Conservation (phyloP, 2,329 filamentous ascomycete genomes). For the Penicillium sp. region DNA sequence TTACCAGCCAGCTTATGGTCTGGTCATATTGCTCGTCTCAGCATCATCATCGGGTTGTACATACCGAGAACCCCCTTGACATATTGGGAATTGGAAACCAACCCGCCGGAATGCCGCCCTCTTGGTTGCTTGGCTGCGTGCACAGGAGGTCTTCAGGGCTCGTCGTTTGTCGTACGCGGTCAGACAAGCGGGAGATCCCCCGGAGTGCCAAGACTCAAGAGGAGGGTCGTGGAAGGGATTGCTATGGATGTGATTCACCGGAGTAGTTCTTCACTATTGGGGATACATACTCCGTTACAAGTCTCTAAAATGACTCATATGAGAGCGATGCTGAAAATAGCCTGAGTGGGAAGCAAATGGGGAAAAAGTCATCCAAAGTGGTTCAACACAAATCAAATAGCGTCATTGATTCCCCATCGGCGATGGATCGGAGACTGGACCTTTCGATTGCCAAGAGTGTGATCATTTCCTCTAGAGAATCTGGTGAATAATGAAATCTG, state of each 20-base stretch:
- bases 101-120: background rate
- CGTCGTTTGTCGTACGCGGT: constrained; percentile 10
- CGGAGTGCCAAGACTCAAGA: constrained; percentile 9
- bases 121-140: background rate
- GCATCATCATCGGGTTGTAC: constrained; percentile 2
- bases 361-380: background rate
- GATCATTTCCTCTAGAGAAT: constrained; percentile 24
- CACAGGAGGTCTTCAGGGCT: background rate
- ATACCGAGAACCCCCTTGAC: background rate
- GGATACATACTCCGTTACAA: too few species aligned
- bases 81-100: background rate
- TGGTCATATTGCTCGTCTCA: background rate
- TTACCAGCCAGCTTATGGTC: background rate
- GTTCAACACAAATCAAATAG: constrained; percentile 3
- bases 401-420: constrained; percentile 5
- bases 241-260: too few species aligned
- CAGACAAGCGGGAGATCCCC: constrained; percentile 19
- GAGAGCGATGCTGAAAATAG: background rate
- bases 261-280: too few species aligned
- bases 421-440: constrained; percentile 4
- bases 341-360: background rate
- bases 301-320: background rate
- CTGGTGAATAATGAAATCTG: too few species aligned
- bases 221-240: background rate
- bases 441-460: constrained; percentile 3